Conservation (phyloP, 225 moss, liverwort and hornwort genomes). For the Pseudisothecium myosuroides region DNA sequence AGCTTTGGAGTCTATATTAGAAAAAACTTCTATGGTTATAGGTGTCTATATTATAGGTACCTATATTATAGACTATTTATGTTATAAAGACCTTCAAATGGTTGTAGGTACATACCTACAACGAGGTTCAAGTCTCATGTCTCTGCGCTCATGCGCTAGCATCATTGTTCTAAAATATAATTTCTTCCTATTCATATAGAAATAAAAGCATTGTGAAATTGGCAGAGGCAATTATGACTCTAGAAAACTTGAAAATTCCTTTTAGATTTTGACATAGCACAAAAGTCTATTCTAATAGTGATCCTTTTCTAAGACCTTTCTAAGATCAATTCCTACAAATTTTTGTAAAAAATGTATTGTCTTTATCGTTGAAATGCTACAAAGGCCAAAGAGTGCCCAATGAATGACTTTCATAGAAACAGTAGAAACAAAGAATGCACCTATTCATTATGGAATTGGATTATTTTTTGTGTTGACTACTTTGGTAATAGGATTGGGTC, state of each 20-base stretch:
- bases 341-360: background rate
- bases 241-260: background rate
- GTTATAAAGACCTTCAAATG: too few species aligned
- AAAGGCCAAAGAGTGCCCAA: background rate
- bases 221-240: background rate
- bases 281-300: accelerated
- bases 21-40: too few species aligned
- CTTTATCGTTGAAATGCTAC: background rate
- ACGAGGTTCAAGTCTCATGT: too few species aligned
- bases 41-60: too few species aligned
- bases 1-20: too few species aligned
- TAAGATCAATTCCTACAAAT: background rate
- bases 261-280: background rate
- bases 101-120: too few species aligned
- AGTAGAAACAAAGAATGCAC: background rate
- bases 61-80: too few species aligned
- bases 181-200: background rate
- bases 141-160: too few species aligned
- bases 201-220: background rate
- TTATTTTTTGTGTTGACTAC: background rate
- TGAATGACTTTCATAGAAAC: background rate
- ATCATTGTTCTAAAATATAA: background rate
- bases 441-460: background rate
- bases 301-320: background rate
- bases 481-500: background rate